phyloP scores from a whole-genome alignment of 768 basidiomycete species.

The Lactarius sp. region DNA sequence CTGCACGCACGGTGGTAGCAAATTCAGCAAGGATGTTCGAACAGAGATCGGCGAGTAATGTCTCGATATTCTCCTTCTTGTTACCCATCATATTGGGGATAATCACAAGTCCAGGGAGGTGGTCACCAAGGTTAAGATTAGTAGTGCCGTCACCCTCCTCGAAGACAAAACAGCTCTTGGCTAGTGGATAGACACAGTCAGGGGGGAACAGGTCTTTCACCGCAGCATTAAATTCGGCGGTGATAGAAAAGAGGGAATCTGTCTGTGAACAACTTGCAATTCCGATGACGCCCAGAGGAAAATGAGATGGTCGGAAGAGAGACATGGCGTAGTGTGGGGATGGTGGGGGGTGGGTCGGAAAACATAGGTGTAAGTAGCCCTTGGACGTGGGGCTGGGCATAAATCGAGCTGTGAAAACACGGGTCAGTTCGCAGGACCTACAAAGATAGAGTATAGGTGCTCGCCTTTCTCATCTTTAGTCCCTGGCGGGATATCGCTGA shows the following conservation, averaged over 20 bases:
- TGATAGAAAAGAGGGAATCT: constrained; percentile 48
- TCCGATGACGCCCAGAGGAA: constrained; percentile 85
- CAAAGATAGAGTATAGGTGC: constrained; percentile 22
- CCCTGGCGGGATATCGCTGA: constrained; percentile 81
- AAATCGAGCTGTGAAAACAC: constrained; percentile 57
- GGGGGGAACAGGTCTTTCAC: constrained; percentile 63
- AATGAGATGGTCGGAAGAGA: constrained; percentile 73
- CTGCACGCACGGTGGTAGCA: constrained; percentile 64
- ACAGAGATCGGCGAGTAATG: constrained; percentile 83
- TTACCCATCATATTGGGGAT: constrained; percentile 86
- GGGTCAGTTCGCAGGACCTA: constrained; percentile 3
- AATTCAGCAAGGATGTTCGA: constrained; percentile 85
- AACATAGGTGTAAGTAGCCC: constrained; percentile 80
- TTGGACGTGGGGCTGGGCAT: constrained; percentile 70
- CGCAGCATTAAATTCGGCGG: constrained; percentile 60
- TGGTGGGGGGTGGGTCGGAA: constrained; percentile 69
- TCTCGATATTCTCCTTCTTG: constrained; percentile 82
- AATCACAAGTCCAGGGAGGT: constrained; percentile 59
- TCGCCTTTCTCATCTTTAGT: constrained; percentile 71
- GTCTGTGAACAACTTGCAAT: constrained; percentile 64
- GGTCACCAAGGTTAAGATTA: constrained; percentile 52
- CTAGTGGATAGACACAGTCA: constrained; percentile 67
- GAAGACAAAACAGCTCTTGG: constrained; percentile 81
- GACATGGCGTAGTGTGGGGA: constrained; percentile 61
- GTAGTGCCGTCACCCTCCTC: constrained; percentile 59